Conservation (phyloP, 1,284 basidiomycete genomes). For the Afroboletus lepidellus region DNA sequence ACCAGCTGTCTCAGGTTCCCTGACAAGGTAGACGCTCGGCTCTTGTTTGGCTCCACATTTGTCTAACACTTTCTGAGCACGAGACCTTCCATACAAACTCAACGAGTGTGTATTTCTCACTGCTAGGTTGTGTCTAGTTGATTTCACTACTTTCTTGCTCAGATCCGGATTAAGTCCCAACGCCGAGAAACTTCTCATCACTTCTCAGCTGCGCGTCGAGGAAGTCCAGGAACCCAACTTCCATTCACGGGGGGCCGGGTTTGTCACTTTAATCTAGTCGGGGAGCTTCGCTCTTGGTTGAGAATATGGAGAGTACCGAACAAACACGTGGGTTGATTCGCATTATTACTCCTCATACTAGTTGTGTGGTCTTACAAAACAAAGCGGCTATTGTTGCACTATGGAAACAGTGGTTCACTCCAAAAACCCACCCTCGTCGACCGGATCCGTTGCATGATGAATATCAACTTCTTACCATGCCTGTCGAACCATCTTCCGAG, state of each 20-base stretch:
- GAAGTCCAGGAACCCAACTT: not conserved
- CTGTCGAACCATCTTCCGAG: constrained; percentile 5
- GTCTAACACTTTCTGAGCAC: not conserved
- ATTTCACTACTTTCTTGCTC: not conserved
- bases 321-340: constrained; percentile 11
- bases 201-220: not conserved
- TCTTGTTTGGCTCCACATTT: not conserved
- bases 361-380: not conserved
- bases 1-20: not conserved
- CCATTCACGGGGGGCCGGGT: not conserved
- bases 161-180: not conserved
- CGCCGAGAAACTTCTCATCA: not conserved
- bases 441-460: constrained; percentile 20
- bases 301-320: constrained; percentile 13
- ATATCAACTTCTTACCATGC: constrained; percentile 24
- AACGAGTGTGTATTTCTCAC: not conserved
- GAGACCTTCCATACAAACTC: not conserved
- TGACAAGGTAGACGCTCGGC: not conserved
- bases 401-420: constrained; percentile 23
- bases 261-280: not conserved
- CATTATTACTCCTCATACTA: not conserved
- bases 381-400: constrained; percentile 12
- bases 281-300: not conserved
- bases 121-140: not conserved
- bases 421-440: constrained; percentile 4